Conservation (phyloP, 2,329 filamentous ascomycete genomes). For the Geoglossum cookeanum region DNA sequence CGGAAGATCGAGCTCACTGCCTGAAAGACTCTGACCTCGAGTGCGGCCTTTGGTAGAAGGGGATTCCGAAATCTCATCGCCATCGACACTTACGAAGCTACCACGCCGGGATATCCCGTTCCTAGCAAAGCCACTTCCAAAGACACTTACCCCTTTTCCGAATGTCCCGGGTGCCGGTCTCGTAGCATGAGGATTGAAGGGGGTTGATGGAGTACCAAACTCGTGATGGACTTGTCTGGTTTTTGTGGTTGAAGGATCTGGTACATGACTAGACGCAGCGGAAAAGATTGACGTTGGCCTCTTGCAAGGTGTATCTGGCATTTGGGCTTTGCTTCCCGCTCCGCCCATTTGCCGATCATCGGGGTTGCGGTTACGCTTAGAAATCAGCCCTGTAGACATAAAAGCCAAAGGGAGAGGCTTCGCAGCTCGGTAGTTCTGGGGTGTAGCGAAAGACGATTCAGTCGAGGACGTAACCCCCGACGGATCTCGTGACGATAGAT, state of each 20-base stretch:
- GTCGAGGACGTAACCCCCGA: slow-evolving; percentile 26
- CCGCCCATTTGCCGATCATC: slow-evolving; percentile 40
- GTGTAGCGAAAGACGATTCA: slow-evolving; percentile 46
- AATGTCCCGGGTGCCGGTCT: slow-evolving; percentile 50
- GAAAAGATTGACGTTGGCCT: slow-evolving; percentile 54
- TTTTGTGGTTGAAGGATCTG: slow-evolving; percentile 41
- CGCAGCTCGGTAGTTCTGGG: slow-evolving; percentile 54
- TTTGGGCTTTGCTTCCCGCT: slow-evolving; percentile 40
- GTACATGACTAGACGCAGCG: slow-evolving; percentile 34
- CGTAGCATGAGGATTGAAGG: slow-evolving; percentile 47
- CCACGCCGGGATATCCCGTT: slow-evolving; percentile 33
- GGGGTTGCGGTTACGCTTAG: slow-evolving; percentile 74
- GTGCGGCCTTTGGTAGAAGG: slow-evolving; percentile 25
- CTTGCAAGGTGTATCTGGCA: slow-evolving; percentile 95
- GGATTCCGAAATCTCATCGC: slow-evolving; percentile 47
- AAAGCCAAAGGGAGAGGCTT: slow-evolving; percentile 69
- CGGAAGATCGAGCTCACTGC: slow-evolving; percentile 55
- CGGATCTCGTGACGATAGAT: slow-evolving; percentile 28
- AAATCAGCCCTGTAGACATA: slow-evolving; percentile 84
- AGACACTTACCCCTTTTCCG: slow-evolving; percentile 41
- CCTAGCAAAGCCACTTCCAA: slow-evolving; percentile 34
- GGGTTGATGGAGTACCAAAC: slow-evolving; percentile 64
- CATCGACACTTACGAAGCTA: slow-evolving; percentile 67
- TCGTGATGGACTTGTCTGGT: slow-evolving; percentile 47
- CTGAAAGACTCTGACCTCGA: slow-evolving; percentile 33